These are phyloP conservation scores for Penicillium mononematosum DNA, from an alignment of 495 filamentous ascomycete species.

Conservation along the genomic window DNA sequence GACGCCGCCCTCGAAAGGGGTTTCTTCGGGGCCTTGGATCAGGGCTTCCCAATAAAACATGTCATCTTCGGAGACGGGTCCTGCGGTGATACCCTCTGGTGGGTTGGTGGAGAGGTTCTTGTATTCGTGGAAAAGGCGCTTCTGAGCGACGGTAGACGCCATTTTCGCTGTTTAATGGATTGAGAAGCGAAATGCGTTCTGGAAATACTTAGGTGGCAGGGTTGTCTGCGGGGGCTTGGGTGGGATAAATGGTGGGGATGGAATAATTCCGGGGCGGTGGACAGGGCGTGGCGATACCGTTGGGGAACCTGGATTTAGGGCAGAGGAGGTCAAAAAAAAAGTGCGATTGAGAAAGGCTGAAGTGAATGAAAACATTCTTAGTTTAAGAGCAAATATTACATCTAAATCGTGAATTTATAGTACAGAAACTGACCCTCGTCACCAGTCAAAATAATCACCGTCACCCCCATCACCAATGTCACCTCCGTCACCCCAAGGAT, in stretches of 20 bases:
- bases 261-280: conserved; percentile 15
- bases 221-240: conserved; percentile 5
- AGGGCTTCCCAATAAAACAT: conserved; percentile 95
- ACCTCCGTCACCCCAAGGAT: conserved; percentile 17
- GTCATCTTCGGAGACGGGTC: conserved; percentile 91
- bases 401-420: conserved; percentile 10
- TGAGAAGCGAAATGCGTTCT: not conserved
- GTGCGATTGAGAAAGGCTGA: not conserved
- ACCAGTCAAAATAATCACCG: conserved; percentile 41
- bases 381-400: not conserved
- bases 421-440: conserved; percentile 19
- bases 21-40: conserved; percentile 92
- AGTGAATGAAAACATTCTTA: not conserved
- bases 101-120: conserved; percentile 77
- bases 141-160: conserved; percentile 63
- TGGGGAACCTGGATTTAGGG: not conserved
- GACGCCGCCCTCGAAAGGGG: conserved; percentile 91
- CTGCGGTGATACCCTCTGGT: conserved; percentile 92
- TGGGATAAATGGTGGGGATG: conserved; percentile 8
- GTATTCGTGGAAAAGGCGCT: conserved; percentile 97
- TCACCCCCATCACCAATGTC: conserved; percentile 27
- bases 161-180: conserved; percentile 15
- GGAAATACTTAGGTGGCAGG: conserved; percentile 9
- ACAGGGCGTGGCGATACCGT: not conserved
- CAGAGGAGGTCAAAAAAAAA: not conserved